Evolutionary conservation across 192 early-diverging fungal species (phyloP).

Genomic region (Coemansia pectinata): DNA sequence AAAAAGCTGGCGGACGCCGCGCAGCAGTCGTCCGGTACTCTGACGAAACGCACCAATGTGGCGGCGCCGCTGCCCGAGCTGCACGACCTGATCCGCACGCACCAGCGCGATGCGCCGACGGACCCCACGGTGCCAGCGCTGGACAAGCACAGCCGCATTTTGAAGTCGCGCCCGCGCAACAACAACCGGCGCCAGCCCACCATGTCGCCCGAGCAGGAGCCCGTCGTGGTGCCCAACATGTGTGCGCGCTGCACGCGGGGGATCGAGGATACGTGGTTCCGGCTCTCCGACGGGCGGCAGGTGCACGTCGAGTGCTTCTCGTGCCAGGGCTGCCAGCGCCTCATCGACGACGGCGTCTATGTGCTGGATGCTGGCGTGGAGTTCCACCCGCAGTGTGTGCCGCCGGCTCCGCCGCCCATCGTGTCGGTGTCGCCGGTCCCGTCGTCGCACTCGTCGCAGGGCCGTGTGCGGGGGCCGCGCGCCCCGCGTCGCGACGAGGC

Average conservation of each 20-base stretch:
- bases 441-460: slow-evolving; percentile 21
- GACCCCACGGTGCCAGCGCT: slow-evolving; percentile 43
- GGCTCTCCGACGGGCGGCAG: slow-evolving; percentile 56
- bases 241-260: slow-evolving; percentile 42
- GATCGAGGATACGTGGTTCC: slow-evolving; percentile 56
- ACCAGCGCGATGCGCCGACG: slow-evolving; percentile 46
- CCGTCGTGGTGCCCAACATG: slow-evolving; percentile 35
- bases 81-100: slow-evolving; percentile 45
- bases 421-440: slow-evolving; percentile 50
- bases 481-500: slow-evolving; percentile 33
- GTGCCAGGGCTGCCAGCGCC: slow-evolving; percentile 50
- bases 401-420: slow-evolving; percentile 45
- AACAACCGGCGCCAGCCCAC: slow-evolving; percentile 30
- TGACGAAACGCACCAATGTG: not conserved
- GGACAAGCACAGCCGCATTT: slow-evolving; percentile 44
- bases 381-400: slow-evolving; percentile 55
- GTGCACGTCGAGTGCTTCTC: slow-evolving; percentile 58
- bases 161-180: slow-evolving; percentile 55
- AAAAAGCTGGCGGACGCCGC: slow-evolving; percentile 30
- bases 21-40: not conserved
- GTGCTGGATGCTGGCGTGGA: slow-evolving; percentile 44
- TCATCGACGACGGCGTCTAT: slow-evolving; percentile 58
- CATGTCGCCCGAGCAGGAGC: slow-evolving; percentile 9
- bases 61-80: slow-evolving; percentile 36
- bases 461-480: slow-evolving; percentile 28